Evolutionary conservation across 257 asterid species (phyloP).

Genomic region (Solanum etuberosum): DNA sequence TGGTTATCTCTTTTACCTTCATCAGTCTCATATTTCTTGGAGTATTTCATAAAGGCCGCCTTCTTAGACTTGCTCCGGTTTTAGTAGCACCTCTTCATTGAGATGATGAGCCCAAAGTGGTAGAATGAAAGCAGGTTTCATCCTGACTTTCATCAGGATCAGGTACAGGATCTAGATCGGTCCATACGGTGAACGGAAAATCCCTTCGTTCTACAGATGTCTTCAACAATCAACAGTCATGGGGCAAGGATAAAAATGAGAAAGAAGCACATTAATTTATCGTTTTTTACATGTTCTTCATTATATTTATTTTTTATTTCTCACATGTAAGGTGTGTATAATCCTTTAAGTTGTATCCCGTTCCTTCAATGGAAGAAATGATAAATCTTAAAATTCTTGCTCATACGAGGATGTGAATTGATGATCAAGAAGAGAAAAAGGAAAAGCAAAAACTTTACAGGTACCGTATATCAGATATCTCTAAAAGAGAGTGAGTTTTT

Average conservation of each 20-base stretch:
- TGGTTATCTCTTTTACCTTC: background rate
- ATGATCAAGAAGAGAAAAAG: background rate
- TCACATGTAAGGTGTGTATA: background rate
- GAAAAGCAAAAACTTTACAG: no score
- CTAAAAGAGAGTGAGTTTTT: background rate
- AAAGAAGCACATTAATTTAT: background rate
- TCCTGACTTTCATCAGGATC: background rate
- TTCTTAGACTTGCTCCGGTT: background rate
- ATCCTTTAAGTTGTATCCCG: background rate
- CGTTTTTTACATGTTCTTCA: background rate
- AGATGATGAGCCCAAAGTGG: background rate
- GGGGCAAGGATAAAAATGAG: background rate
- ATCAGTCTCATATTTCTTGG: background rate
- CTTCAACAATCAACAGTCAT: background rate
- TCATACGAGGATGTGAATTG: background rate
- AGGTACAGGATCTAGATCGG: background rate
- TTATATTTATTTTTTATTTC: background rate
- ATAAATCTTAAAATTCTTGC: background rate
- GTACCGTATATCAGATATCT: background rate
- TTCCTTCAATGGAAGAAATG: background rate
- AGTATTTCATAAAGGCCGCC: background rate
- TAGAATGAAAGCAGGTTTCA: background rate
- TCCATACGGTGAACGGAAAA: background rate
- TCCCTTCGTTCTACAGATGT: background rate
- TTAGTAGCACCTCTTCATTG: background rate